Evolutionary conservation across 2,329 filamentous ascomycete genomes (phyloP).

Genomic region (Calonectria leucothoes): DNA sequence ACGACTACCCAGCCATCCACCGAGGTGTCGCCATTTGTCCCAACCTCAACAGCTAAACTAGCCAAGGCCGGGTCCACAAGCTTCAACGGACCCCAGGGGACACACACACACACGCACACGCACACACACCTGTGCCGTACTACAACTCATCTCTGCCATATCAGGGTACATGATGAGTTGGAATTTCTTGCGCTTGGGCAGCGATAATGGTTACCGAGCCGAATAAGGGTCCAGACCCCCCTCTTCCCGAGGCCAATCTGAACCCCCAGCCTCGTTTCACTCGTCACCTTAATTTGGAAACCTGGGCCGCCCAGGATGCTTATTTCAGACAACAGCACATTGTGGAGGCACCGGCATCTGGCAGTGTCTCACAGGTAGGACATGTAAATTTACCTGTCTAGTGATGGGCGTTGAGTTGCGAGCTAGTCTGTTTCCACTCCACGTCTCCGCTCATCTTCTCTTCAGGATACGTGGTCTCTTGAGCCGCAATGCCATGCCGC

Average conservation of each 20-base stretch:
- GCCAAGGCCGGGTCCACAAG: not conserved
- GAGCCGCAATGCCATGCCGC: not conserved
- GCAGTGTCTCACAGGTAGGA: constrained; percentile 2
- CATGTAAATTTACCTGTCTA: not conserved
- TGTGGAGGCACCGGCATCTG: not conserved
- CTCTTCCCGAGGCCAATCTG: not conserved
- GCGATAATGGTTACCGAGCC: not conserved
- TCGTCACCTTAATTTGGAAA: not conserved
- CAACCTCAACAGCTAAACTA: constrained; percentile 1
- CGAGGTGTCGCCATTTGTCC: not conserved
- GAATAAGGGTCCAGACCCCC: not conserved
- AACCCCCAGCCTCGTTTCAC: not conserved
- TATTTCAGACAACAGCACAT: not conserved
- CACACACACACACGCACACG: no score
- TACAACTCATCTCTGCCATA: not conserved
- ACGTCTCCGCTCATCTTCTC: constrained; percentile 14
- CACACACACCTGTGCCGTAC: not conserved
- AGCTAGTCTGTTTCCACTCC: constrained; percentile 5
- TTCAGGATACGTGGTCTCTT: constrained; percentile 26
- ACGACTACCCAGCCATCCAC: not conserved
- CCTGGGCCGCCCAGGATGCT: not conserved
- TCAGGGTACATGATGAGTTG: not conserved
- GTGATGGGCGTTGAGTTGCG: not conserved
- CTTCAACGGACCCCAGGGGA: not conserved
- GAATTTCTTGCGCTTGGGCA: not conserved